Evolutionary conservation across 2,329 filamentous ascomycete species (phyloP), one percentile per base, ranked within the genome.

Genomic region (Nothophaeocryptopus gaeumannii): DNA sequence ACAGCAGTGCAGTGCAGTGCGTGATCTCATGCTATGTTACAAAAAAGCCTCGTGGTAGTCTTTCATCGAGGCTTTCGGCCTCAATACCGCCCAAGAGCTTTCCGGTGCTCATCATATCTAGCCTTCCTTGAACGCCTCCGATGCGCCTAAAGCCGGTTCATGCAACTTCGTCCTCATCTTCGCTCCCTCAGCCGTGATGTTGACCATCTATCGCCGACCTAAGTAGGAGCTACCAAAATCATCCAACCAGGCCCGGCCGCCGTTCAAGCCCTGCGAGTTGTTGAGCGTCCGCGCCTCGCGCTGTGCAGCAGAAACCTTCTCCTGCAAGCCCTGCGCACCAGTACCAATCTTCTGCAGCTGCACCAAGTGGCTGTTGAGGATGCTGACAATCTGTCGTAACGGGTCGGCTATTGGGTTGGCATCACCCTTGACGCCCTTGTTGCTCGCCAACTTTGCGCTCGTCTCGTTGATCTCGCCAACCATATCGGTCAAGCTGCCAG

Each of bases 391-490:
- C 72, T 96, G 90, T 60, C 89, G 92, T 66, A 97, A 79, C 86
- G 96, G 67, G 47, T 64, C 59, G 12, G 58, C 57, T 15, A 48
- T 51, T 32, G 45, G 45, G n/a, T 59, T 53, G 3, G 59, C 55
- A 68, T 93, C 88, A 72, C 95, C 95, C 71, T 81, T 86, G 20
- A 26, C 20, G 51, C 87, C 89, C 78, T 95, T 96, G 78, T 84
- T 56, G 20, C 50, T 56, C 4, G 55, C 92, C 58, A 99, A 75
- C 16, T 85, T 89, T 47, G 88, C 81, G n/a, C 89, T 93, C 55
- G 95, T 92, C 60, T 85, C 83, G 68, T 99, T 99, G 67, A 99
- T 95, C 72, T 97, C 93, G 67, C 95, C 91, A 62, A 99, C 95
- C 90, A 99, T 97, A 73, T 89, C 92, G 40, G 83, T 84, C 56